Evolutionary conservation across 192 early-diverging fungal genomes (phyloP), one percentile per base, ranked within the genome.

Genomic region (Rhizophlyctis rosea): DNA sequence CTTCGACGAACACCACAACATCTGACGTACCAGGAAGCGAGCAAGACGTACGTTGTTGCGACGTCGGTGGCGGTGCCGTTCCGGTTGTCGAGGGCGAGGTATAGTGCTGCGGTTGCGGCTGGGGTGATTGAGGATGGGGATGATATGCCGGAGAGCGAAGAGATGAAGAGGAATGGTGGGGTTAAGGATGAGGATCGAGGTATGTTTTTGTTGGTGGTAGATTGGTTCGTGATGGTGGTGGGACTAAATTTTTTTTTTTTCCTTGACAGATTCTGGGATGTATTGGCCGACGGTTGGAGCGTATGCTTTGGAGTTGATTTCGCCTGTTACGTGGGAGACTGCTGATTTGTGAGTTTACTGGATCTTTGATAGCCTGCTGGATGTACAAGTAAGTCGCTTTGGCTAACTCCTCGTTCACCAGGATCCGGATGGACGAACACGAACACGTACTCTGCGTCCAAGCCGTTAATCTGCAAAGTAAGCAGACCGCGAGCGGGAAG

Each of bases 241-340:
- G 2, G 30, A 31, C 36, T 27, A n/a, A 5, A 11, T 52, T 53
- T 9, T 14, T 34, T 23, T 66, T 14, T 60, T 57, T 61, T 3
- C 27, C 25, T 31, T 31, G 29, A 3, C 52, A 77, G 67, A 52
- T 34, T 30, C 54, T 25, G 79, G 79, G 21, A 51, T 70, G 58
- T 84, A 88, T 64, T 71, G 79, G 3, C 92, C 94, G 16, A 53
- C 39, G 24, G 67, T 71, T n/a, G 53, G 58, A 13, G 71, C 75
- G 18, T 93, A 85, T 67, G 81, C 80, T 3, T 57, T 99, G 34
- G 91, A 96, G 50, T 76, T 99, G 48, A 79, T 99, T 14, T 96
- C 95, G 18, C 93, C 95, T 1, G 84, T 93, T 0, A 94, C 93
- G 18, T 98, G 92, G 92, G 94, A 98, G 62, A 93, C 89, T 13